phyloP scores from a whole-genome alignment of 2,329 filamentous ascomycete genomes.

The Botrytis cinerea region DNA sequence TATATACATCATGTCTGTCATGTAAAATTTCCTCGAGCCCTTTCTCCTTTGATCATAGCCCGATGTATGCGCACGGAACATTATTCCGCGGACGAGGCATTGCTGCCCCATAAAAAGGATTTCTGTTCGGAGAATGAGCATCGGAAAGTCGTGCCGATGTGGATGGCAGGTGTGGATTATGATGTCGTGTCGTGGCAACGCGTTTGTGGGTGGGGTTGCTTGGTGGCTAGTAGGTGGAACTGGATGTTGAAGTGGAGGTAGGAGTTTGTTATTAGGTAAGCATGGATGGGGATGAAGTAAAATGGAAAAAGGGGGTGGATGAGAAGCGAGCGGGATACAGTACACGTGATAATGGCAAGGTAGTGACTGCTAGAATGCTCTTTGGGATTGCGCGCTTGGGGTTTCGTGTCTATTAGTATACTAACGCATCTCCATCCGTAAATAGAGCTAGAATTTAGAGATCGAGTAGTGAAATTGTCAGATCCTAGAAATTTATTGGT shows the following conservation, averaged over 20 bases:
- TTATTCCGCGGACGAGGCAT: not conserved
- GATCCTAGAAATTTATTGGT: not conserved
- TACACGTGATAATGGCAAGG: not conserved
- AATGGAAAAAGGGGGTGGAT: not conserved
- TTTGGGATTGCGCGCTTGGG: not conserved
- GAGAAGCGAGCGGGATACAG: not conserved
- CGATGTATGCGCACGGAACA: not conserved
- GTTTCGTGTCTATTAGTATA: not conserved
- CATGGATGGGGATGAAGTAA: not conserved
- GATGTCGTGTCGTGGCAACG: slow-evolving; percentile 6
- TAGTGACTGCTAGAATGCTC: not conserved
- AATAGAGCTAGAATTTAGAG: not conserved
- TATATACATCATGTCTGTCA: not conserved
- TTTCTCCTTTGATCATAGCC: not conserved
- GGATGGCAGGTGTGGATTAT: not conserved
- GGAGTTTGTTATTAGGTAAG: not conserved
- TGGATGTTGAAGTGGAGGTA: not conserved
- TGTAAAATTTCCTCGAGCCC: not conserved
- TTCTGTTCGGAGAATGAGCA: not conserved
- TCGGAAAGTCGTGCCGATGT: not conserved
- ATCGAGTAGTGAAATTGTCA: not conserved
- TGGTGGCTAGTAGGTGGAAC: not conserved
- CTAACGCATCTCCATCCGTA: not conserved
- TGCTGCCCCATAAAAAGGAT: not conserved
- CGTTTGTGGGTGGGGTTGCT: not conserved